Evolutionary conservation across 345 rosid species (phyloP).

Genomic region (Viola odorata): DNA sequence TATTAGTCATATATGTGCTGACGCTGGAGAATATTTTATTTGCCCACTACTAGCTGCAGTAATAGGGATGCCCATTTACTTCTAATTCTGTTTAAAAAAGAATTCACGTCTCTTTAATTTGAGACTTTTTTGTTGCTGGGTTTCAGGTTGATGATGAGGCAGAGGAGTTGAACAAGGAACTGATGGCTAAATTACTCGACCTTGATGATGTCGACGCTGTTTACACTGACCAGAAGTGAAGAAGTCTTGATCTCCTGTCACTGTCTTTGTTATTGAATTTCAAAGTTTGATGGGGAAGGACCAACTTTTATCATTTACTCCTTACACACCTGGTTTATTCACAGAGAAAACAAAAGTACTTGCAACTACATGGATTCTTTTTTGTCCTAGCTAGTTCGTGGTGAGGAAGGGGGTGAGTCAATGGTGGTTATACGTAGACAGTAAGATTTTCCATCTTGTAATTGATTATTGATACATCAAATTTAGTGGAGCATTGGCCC

Average conservation of each 20-base stretch:
- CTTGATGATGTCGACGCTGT: slow-evolving; percentile 92
- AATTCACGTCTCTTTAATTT: too few relatives aligned
- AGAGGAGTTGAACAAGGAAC: slow-evolving; percentile 82
- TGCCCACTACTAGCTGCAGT: neutral
- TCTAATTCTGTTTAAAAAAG: too few relatives aligned
- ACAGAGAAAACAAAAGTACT: neutral
- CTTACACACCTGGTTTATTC: neutral
- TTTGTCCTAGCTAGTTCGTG: too few relatives aligned
- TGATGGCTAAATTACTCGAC: slow-evolving; percentile 69
- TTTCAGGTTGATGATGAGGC: slow-evolving; percentile 90
- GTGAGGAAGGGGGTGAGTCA: too few relatives aligned
- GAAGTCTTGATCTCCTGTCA: neutral
- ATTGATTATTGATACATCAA: neutral
- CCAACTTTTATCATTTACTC: neutral
- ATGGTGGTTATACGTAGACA: too few relatives aligned
- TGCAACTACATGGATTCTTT: too few relatives aligned
- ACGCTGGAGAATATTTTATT: neutral
- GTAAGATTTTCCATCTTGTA: neutral
- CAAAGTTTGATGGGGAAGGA: slow-evolving; percentile 4
- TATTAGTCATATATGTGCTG: neutral
- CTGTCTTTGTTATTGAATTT: neutral
- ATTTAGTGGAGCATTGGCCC: neutral
- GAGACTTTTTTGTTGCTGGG: neutral
- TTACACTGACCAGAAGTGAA: slow-evolving; percentile 72
- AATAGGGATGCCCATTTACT: neutral